Base-by-base conservation (phyloP, 768 basidiomycete species). In the Phaeolepiota aurea region DNA sequence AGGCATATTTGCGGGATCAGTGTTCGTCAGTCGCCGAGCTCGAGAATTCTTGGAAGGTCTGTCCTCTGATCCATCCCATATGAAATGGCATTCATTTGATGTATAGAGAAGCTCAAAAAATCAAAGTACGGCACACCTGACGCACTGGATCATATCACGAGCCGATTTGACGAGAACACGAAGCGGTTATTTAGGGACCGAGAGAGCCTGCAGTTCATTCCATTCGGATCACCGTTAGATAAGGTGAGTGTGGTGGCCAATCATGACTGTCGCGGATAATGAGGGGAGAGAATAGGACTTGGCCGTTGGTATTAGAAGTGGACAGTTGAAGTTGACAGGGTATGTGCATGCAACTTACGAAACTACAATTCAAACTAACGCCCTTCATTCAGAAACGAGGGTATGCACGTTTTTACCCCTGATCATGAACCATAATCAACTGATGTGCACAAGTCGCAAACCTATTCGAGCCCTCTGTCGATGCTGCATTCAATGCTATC, bases 1-100 rank as follows among this genome's bases (percentile, higher is more conserved):
- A 83, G 81, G 81, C 57, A 74, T 87, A 30, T 88, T 88, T 56
- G 82, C 84, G 33, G 85, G 85, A 18, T 87, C 85, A 3, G 82
- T 88, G 11, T 88, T 88, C 53, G 85, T 87, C 20, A 85, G 82
- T 54, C 69, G 84, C 40, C 64, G 85, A 32, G 83, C 85, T 10
- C 64, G 83, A 48, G 75, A 74, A 36, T 86, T 87, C 49, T 61
- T 88, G 15, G 79, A 79, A 63, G 79, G 85, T 81, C 44, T 14
- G 59, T 50, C 4, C 30, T 38, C 30, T 20, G 14, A 20, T 13
- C 33, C 4, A 9, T 31, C 44, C 33, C 14, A 28, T 2, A 42
- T 42, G 1, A 7, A 19, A 30, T 23, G 13, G 10, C 36, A 37
- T 20, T 42, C 42, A 18, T 11, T 16, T 40, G 19, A 39, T n/a